A percentile compares a stretch with the other conserved stretches of the same genome.
Evolutionary conservation across 2,329 filamentous ascomycete genomes (phyloP).

Genomic region (Neonectria magnoliae): DNA sequence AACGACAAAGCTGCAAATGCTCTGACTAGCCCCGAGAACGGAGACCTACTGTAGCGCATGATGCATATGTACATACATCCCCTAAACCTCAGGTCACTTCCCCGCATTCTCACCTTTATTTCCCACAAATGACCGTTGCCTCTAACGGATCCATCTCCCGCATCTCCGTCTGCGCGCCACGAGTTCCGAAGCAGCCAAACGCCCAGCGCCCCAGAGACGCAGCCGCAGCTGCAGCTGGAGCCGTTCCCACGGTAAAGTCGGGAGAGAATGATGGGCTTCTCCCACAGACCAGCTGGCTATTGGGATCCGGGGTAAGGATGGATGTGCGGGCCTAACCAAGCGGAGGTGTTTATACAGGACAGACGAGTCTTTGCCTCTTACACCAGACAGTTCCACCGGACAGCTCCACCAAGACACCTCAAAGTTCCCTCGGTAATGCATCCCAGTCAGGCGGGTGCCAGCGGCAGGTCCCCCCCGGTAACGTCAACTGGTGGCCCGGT

Average conservation of each 20-base stretch:
- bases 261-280: constrained; percentile 4
- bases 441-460: background rate
- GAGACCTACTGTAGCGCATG: background rate
- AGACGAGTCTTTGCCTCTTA: too few relatives aligned
- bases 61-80: background rate
- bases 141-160: constrained; percentile 27
- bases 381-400: background rate
- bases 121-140: constrained; percentile 31
- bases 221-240: background rate
- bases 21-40: background rate
- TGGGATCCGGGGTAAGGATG: background rate
- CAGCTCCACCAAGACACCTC: background rate
- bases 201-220: background rate
- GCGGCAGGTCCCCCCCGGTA: background rate
- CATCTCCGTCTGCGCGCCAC: constrained; percentile 20
- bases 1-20: background rate
- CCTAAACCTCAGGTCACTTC: constrained; percentile 20
- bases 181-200: constrained; percentile 15
- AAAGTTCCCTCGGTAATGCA: background rate
- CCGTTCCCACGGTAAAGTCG: constrained; percentile 25
- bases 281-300: background rate
- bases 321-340: background rate
- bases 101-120: constrained; percentile 30
- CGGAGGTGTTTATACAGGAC: background rate
- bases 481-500: background rate